Conservation (phyloP, 2,329 filamentous ascomycete species). For the Sporothrix variecibatus region DNA sequence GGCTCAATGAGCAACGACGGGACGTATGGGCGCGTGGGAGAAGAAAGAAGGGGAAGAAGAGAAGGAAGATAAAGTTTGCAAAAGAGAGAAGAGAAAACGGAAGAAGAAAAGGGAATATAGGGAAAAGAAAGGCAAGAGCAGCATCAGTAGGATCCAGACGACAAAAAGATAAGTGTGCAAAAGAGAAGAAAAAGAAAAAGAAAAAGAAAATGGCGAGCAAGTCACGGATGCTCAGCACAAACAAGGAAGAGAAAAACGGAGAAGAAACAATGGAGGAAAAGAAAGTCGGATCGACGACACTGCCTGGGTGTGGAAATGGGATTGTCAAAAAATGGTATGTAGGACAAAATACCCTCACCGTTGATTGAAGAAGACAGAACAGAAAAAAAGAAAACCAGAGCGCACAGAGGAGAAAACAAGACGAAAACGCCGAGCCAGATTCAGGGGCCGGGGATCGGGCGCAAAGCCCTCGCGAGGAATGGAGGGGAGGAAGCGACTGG, state of each 20-base stretch:
- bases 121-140: not conserved
- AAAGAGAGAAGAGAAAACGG: not conserved
- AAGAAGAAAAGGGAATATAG: not conserved
- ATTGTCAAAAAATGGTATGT: conserved; percentile 14
- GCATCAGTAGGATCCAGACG: not conserved
- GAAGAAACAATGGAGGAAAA: conserved; percentile 8
- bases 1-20: not conserved
- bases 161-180: not conserved
- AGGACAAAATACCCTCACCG: conserved; percentile 8
- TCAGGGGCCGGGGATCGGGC: conserved; percentile 18
- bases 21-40: not conserved
- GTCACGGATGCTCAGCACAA: not conserved
- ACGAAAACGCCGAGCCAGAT: not conserved
- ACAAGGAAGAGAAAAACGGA: conserved; percentile 2
- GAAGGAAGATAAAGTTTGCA: not conserved
- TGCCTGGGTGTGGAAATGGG: conserved; percentile 9
- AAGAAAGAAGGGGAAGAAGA: not conserved
- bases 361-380: not conserved
- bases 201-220: not conserved
- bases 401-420: not conserved
- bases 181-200: not conserved
- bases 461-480: conserved; percentile 24
- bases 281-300: conserved; percentile 15
- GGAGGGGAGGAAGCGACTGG: conserved; percentile 12
- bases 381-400: not conserved